Conservation (phyloP, 192 early-diverging fungal species). For the Coemansia aciculifera region DNA sequence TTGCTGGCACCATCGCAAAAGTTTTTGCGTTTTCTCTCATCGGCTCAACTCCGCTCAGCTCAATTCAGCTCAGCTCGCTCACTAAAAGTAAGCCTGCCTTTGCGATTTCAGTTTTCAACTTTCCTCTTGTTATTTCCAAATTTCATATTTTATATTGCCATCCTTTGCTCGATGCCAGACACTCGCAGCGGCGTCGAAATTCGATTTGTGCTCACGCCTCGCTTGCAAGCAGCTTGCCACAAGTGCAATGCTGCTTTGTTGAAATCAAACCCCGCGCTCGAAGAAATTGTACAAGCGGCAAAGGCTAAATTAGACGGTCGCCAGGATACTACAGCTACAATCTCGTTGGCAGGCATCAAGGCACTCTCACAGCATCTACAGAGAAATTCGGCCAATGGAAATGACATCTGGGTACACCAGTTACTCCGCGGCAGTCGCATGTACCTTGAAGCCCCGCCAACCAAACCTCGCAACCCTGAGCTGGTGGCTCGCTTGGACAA, state of each 20-base stretch:
- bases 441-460: conserved; percentile 18
- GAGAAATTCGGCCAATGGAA: background rate
- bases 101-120: background rate
- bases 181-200: background rate
- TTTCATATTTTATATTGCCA: background rate
- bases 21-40: background rate
- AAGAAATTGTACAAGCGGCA: conserved; percentile 1
- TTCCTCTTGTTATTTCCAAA: background rate
- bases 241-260: conserved; percentile 8
- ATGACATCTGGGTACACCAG: conserved; percentile 33
- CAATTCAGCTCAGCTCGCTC: background rate
- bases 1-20: background rate
- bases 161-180: background rate
- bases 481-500: conserved; percentile 38
- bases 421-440: conserved; percentile 41
- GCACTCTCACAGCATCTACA: conserved; percentile 25
- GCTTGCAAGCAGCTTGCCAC: conserved; percentile 23
- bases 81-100: background rate
- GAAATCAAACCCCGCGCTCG: background rate
- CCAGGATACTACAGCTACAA: background rate
- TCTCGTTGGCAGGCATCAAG: conserved; percentile 24
- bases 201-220: conserved; percentile 21
- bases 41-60: background rate
- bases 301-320: background rate
- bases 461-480: conserved; percentile 38